A percentile compares a stretch with the other conserved stretches of the same genome.
These are phyloP conservation scores for Nemophila menziesii DNA, from an alignment of 257 asterid genomes.

Conservation along the genomic window DNA sequence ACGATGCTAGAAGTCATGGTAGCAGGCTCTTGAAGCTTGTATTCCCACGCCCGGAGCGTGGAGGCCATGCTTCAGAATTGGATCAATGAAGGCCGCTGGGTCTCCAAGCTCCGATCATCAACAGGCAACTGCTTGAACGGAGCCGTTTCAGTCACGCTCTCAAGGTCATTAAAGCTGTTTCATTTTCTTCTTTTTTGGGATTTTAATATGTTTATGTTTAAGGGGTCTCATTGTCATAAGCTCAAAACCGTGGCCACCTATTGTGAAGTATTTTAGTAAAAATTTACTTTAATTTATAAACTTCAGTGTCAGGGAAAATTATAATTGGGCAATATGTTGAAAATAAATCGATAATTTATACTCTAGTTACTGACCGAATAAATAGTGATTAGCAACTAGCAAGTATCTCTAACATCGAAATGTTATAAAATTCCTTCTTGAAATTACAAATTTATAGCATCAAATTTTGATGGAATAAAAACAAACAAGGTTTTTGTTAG, in stretches of 20 bases:
- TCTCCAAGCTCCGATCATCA: slow-evolving; percentile 22
- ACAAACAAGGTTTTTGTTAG: neutral
- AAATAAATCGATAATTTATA: neutral
- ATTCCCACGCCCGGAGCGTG: slow-evolving; percentile 14
- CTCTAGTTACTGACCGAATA: neutral
- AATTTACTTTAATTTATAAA: no score
- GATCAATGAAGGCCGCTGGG: slow-evolving; percentile 20
- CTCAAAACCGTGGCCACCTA: no score
- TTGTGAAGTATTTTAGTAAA: neutral
- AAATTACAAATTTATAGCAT: no score
- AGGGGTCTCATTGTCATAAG: no score
- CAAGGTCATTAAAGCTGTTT: slow-evolving; percentile 5
- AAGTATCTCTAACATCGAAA: no score
- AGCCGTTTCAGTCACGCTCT: slow-evolving; percentile 19
- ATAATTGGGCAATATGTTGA: neutral
- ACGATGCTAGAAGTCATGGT: slow-evolving; percentile 4
- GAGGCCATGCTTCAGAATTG: slow-evolving; percentile 21
- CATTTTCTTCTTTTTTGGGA: neutral
- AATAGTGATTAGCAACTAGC: no score
- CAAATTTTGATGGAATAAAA: neutral
- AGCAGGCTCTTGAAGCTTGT: slow-evolving; percentile 12
- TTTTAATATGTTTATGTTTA: neutral
- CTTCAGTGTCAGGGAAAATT: no score
- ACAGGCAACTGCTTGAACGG: slow-evolving; percentile 14
- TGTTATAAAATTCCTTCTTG: neutral